Evolutionary conservation across 83 land plant species (phyloP).

Genomic region (Thuja plicata): DNA sequence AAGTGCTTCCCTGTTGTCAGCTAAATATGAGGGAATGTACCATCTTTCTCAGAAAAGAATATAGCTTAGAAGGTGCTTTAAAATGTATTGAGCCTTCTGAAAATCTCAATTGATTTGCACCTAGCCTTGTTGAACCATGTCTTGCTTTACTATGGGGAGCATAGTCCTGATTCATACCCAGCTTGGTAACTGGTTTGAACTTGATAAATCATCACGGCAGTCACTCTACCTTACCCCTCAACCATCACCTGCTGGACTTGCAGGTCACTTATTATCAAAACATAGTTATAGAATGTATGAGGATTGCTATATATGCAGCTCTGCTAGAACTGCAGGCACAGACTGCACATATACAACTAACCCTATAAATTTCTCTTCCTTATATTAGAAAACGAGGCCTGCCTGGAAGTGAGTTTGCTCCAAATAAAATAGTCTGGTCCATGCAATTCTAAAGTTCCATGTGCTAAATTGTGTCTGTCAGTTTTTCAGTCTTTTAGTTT

Average conservation of each 20-base stretch:
- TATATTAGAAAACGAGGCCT: neutral
- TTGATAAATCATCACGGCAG: neutral
- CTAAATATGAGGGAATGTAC: neutral
- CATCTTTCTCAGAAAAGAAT: neutral
- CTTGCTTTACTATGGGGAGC: neutral
- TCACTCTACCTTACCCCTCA: neutral
- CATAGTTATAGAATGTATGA: neutral
- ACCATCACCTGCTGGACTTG: neutral
- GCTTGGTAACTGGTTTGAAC: neutral
- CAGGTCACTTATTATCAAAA: neutral
- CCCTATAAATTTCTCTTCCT: neutral
- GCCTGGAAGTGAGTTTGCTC: neutral
- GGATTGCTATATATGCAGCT: neutral
- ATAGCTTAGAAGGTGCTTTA: neutral
- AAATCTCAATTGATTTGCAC: neutral
- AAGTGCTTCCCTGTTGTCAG: neutral
- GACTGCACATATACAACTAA: neutral
- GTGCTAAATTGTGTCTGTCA: neutral
- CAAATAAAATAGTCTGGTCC: neutral
- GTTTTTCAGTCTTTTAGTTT: neutral
- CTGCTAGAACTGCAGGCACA: neutral
- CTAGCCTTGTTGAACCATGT: neutral
- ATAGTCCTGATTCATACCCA: no score
- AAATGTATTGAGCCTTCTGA: neutral
- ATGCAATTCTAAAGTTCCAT: neutral